Base-by-base conservation (phyloP, 1,284 basidiomycete genomes). In the Coniferiporia sulphurascens region DNA sequence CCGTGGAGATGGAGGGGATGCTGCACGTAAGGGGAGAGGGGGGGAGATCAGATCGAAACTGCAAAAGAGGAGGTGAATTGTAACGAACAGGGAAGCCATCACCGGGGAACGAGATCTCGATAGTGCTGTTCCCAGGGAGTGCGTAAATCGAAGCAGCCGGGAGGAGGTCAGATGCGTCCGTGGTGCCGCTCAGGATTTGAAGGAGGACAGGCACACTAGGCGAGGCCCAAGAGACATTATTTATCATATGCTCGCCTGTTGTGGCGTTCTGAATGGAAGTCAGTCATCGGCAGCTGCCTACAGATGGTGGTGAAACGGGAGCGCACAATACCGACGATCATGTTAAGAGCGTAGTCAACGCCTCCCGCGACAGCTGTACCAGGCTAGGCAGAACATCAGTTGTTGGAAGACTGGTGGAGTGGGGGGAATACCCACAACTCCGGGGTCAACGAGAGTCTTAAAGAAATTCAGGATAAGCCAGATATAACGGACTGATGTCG, bases 1-100 rank as follows among this genome's bases (percentile, higher is more conserved):
- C 70, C 74, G 64, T 76, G 74, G 56, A 76, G 52, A 59, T 65
- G 74, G 55, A 56, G 59, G 3, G 73, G 73, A 57, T 76, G 73
- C 73, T 74, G 27, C n/a, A 48, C n/a, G n/a, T n/a, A n/a, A n/a
- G n/a, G n/a, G n/a, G n/a, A n/a, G n/a, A n/a, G n/a, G n/a, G n/a
- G n/a, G n/a, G n/a, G n/a, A n/a, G n/a, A 65, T 15, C 22, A 13
- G 21, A 48, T 38, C 72, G 63, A 10, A 57, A 61, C 7, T 27
- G 8, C 27, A 51, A 60, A 55, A 35, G 21, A 43, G 32, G n/a
- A 21, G 41, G 17, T 21, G 43, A 27, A 27, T 2, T 55, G 17
- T 51, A 68, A 65, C 4, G 58, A 27, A 41, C 9, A 41, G 38
- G 38, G 38, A 41, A 41, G 38, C 52, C 60, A 27, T 27, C 27